Evolutionary conservation across 345 rosid species (phyloP).

Genomic region (Acer yangbiense): DNA sequence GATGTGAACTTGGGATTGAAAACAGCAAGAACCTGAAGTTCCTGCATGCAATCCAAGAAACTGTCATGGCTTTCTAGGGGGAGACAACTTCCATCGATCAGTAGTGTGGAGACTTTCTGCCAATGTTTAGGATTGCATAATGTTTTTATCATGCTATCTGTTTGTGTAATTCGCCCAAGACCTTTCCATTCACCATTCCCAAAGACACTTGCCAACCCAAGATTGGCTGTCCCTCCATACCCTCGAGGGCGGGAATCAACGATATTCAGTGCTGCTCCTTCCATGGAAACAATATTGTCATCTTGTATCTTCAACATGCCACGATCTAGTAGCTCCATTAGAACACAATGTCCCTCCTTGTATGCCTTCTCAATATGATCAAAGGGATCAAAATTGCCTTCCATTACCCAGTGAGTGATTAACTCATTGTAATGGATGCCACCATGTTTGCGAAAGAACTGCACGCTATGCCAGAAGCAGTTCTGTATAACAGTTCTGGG

Average conservation of each 20-base stretch:
- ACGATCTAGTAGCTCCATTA: conserved; percentile 52
- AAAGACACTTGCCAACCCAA: conserved; percentile 41
- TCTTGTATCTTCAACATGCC: conserved; percentile 52
- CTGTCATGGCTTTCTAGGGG: conserved; percentile 25
- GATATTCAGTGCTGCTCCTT: conserved; percentile 28
- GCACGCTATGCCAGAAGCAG: conserved; percentile 55
- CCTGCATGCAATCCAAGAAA: conserved; percentile 25
- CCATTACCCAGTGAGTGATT: conserved; percentile 62
- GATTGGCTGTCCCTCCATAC: conserved; percentile 8
- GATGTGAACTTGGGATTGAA: conserved; percentile 39
- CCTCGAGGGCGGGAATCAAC: conserved; percentile 28
- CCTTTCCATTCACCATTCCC: background rate
- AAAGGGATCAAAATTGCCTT: conserved; percentile 55
- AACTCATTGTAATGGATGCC: conserved; percentile 49
- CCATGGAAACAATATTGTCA: conserved; percentile 42
- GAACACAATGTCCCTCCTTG: conserved; percentile 39
- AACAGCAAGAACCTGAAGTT: conserved; percentile 45
- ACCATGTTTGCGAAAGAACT: conserved; percentile 36
- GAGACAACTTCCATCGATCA: conserved; percentile 49
- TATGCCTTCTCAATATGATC: conserved; percentile 46
- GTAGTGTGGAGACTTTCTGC: conserved; percentile 30
- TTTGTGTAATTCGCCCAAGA: conserved; percentile 43
- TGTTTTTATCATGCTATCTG: conserved; percentile 55
- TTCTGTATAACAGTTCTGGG: conserved; percentile 2
- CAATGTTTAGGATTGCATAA: conserved; percentile 24